Conservation (phyloP, 2,329 filamentous ascomycete genomes). For the Raffaelea albimanens region DNA sequence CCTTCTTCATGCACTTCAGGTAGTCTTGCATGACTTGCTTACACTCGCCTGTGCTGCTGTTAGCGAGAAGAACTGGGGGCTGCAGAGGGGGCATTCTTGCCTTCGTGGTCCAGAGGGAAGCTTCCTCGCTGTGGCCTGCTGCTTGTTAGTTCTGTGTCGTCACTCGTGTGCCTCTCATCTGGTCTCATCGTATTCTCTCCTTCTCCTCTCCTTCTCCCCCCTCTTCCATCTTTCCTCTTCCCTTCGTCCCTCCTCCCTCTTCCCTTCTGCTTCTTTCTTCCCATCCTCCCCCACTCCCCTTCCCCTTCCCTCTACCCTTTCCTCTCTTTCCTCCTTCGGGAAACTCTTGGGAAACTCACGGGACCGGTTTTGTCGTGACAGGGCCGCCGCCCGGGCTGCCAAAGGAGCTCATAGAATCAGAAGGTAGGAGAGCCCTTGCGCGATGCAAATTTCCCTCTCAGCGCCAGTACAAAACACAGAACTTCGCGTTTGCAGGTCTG, state of each 20-base stretch:
- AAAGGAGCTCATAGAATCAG: constrained; percentile 16
- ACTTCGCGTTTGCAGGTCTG: too few species aligned
- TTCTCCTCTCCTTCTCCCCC: not conserved
- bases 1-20: constrained; percentile 75
- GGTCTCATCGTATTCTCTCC: not conserved
- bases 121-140: constrained; percentile 81
- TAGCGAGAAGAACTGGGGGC: too few species aligned
- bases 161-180: too few species aligned
- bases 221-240: not conserved
- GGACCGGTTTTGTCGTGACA: constrained; percentile 20
- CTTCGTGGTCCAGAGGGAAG: constrained; percentile 94
- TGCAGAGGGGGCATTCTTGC: too few species aligned
- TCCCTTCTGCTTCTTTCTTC: not conserved
- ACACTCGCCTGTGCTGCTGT: constrained; percentile 83
- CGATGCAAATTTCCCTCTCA: too few species aligned
- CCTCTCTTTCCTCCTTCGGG: too few species aligned
- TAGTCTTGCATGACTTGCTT: constrained; percentile 81
- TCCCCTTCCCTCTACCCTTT: not conserved
- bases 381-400: constrained; percentile 17
- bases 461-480: too few species aligned
- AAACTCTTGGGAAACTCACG: constrained; percentile 24
- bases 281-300: not conserved
- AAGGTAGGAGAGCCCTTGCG: not conserved
- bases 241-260: not conserved
- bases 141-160: constrained; percentile 3